phyloP scores from a whole-genome alignment of 2,329 filamentous ascomycete genomes.

The Fusarium bulbicola region DNA sequence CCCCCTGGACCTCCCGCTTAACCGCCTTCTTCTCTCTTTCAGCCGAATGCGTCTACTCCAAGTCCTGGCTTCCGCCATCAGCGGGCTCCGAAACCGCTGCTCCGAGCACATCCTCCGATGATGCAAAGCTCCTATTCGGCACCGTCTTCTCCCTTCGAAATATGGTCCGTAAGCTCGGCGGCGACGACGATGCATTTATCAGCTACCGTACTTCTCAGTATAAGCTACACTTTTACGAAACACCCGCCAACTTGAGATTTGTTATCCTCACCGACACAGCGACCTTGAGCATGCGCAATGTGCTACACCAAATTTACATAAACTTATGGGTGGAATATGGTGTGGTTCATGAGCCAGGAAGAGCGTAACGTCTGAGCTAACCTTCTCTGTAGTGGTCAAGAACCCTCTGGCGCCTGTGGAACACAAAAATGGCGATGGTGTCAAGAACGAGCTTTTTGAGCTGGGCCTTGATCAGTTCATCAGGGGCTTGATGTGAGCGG shows the following conservation, averaged over 20 bases:
- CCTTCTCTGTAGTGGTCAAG: constrained; percentile 66
- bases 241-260: constrained; percentile 92
- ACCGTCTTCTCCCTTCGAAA: constrained; percentile 96
- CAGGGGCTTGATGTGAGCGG: constrained; percentile 65
- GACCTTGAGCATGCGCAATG: constrained; percentile 89
- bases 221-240: constrained; percentile 99
- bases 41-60: constrained; percentile 98
- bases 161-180: constrained; percentile 95
- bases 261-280: constrained; percentile 95
- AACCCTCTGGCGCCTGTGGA: constrained; percentile 75
- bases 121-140: constrained; percentile 97
- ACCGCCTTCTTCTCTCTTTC: constrained; percentile 30
- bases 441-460: constrained; percentile 76
- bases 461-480: constrained; percentile 81
- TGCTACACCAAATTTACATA: constrained; percentile 97
- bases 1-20: background rate
- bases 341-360: constrained; percentile 52
- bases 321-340: constrained; percentile 97
- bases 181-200: constrained; percentile 93
- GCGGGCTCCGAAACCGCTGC: constrained; percentile 40
- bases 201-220: constrained; percentile 94
- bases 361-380: background rate
- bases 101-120: constrained; percentile 66
- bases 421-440: constrained; percentile 74
- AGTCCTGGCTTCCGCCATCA: constrained; percentile 75